These are phyloP conservation scores for Ligustrum vulgare DNA, from an alignment of 257 asterid species.

Conservation along the genomic window DNA sequence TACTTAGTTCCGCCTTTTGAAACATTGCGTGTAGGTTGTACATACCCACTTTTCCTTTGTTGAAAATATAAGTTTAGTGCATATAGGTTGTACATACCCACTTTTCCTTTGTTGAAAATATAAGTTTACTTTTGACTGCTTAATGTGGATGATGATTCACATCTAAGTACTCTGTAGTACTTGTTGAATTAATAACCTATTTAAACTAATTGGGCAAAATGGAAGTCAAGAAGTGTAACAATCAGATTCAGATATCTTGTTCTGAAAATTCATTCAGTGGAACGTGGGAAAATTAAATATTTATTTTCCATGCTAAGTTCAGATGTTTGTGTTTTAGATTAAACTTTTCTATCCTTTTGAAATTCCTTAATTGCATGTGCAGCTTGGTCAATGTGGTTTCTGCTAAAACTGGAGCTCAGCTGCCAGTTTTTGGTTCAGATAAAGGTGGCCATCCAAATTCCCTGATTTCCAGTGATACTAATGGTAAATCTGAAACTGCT, in stretches of 20 bases:
- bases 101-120: background rate
- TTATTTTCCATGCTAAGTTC: background rate
- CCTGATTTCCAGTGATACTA: constrained; percentile 38
- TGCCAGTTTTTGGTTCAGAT: constrained; percentile 30
- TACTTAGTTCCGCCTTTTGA: no score
- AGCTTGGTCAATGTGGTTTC: constrained; percentile 39
- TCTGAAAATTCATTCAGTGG: background rate
- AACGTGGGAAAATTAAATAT: background rate
- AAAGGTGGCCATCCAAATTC: constrained; percentile 27
- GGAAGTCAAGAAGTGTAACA: background rate
- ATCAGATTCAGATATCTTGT: background rate
- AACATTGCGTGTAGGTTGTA: no score
- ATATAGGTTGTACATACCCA: background rate
- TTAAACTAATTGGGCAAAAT: background rate
- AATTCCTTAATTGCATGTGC: constrained; percentile 30
- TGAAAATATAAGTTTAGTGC: no score
- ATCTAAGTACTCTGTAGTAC: background rate
- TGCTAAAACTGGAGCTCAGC: constrained; percentile 28
- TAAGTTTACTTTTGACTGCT: background rate
- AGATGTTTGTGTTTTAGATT: background rate
- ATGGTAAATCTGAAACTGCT: constrained; percentile 38
- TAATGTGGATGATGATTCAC: background rate
- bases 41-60: background rate
- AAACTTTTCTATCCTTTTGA: constrained; percentile 8
- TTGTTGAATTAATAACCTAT: background rate